Base-by-base conservation (phyloP, 495 filamentous ascomycete genomes). In the Penicillium odoratum region DNA sequence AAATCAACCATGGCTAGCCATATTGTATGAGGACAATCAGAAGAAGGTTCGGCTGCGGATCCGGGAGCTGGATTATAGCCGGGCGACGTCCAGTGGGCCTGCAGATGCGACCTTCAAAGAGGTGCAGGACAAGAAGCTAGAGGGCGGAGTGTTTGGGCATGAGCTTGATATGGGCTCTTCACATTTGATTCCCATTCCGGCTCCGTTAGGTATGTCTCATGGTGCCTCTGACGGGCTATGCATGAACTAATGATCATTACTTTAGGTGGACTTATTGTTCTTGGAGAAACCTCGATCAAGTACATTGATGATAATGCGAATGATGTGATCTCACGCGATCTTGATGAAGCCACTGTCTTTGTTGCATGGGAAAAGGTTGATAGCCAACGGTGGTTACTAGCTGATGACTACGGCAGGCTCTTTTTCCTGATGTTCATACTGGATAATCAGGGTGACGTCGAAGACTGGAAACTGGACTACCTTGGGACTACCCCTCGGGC, bases 291-390 rank as follows among this genome's bases (percentile, higher is more conserved):
- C 3, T 85, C 83, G 8, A 83, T 98, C 59, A 80, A 85, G 15
- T 98, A 98, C 70, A 83, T 93, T 48, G 85, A 91, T 58, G 88
- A 89, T 60, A 81, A 78, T 52, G 76, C 84, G 29, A 88, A 85
- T 18, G 80, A 88, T 68, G 74, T 81, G 25, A 78, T 78, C 21
- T 82, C 85, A 21, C 76, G 84, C 0, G 65, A 77, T 3, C 72
- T 98, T 4, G 77, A 85, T 3, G 86, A 93, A 54, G 79, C 90
- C 1, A 90, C 86, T 3, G 84, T 93, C 36, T 97, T 94, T 61
- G 88, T 92, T 29, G 84, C 91, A 15, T 99, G 95, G 95, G 87
- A 87, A 62, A 83, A 86, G 60, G 84, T 95, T 28, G 88, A 96
- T 63, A 83, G 82, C 29, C 85, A 87, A 48, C 80, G 88, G 56